Evolutionary conservation across 345 rosid genomes (phyloP).

Genomic region (Eutrema japonicum): DNA sequence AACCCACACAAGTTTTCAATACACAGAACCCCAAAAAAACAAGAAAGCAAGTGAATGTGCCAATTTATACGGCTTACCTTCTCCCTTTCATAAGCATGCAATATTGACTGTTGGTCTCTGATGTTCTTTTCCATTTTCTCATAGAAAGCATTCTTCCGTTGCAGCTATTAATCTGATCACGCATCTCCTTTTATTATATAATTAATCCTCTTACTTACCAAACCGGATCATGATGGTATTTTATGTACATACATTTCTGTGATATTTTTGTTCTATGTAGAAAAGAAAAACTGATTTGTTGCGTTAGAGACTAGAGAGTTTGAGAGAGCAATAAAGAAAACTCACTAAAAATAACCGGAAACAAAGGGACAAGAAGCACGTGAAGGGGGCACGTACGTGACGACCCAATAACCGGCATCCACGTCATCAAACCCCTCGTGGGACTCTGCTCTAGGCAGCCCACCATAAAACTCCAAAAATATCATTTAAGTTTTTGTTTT

Average conservation of each 20-base stretch:
- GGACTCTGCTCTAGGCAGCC: slow-evolving; percentile 21
- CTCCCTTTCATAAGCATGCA: slow-evolving; percentile 69
- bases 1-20: background rate
- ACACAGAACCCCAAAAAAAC: background rate
- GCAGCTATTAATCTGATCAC: slow-evolving; percentile 66
- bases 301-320: background rate
- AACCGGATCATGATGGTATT: background rate
- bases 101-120: slow-evolving; percentile 51
- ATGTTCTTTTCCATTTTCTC: slow-evolving; percentile 61
- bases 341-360: slow-evolving; percentile 6
- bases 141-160: slow-evolving; percentile 58
- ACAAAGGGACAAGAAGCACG: slow-evolving; percentile 37
- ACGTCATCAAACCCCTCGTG: slow-evolving; percentile 29
- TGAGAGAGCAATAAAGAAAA: background rate
- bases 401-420: background rate
- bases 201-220: background rate
- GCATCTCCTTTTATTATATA: slow-evolving; percentile 44
- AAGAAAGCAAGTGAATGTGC: slow-evolving; percentile 3
- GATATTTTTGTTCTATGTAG: background rate
- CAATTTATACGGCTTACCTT: slow-evolving; percentile 46
- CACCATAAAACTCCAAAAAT: background rate
- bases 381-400: slow-evolving; percentile 35
- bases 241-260: background rate
- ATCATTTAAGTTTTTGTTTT: slow-evolving; percentile 2
- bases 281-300: background rate